Base-by-base conservation (phyloP, 2,329 filamentous ascomycete species). In the Exserohilum rostratum region DNA sequence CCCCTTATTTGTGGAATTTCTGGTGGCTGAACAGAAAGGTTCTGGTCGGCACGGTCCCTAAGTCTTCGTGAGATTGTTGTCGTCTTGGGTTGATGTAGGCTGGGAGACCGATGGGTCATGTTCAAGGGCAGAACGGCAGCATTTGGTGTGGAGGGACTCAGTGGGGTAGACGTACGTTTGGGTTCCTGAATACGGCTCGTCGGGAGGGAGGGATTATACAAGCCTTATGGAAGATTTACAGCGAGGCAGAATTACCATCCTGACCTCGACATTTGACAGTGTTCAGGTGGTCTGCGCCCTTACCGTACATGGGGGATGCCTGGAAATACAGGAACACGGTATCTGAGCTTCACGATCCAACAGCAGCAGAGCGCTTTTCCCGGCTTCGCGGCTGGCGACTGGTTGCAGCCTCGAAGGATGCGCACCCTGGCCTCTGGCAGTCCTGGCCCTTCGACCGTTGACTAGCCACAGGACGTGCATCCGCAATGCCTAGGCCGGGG, bases 361-460 rank as follows among this genome's bases (percentile, higher is more conserved):
- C 59, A 54, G 54, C 56, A 66, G 64, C 48, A 68, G 64, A 68
- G 62, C 62, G 62, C 59, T 65, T 68, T 71, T 69, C 64, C 71
- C 71, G 68, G 69, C 54, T 72, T 57, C 69, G 67, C 67, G 70
- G 70, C 70, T 70, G 67, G 63, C 65, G 58, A 69, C 58, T 70
- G 69, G 69, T 69, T 65, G 65, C 69, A 72, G 72, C 72, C 67
- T 71, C 65, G 70, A 68, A 71, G 73, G 72, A 75, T 75, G 57
- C 46, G 13, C 33, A 66, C 62, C 71, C 72, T 65, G 60, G 70
- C 47, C 52, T 58, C 55, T 64, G 57, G 62, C 64, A 60, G 64
- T 64, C 68, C 70, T 72, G 68, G 70, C 64, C 70, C 60, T 65
- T 64, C 66, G 71, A 69, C 70, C 69, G 70, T 74, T 74, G 40